Conservation (phyloP, 257 asterid species). For the Henckelia pumila region DNA sequence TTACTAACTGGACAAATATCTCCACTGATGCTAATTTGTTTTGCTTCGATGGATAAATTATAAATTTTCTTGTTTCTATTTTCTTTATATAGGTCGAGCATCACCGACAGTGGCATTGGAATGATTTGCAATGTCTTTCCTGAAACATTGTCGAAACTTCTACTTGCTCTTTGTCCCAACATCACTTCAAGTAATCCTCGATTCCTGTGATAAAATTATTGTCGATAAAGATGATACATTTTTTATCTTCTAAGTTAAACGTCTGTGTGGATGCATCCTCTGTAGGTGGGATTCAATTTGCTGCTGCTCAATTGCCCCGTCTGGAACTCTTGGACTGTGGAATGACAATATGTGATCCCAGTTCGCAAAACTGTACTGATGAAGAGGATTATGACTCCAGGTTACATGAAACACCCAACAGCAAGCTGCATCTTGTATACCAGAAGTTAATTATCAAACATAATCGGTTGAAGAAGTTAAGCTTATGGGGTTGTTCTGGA, state of each 20-base stretch:
- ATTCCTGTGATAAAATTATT: conserved; percentile 8
- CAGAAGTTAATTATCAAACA: conserved; percentile 95
- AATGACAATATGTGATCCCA: conserved; percentile 73
- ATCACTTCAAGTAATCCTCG: conserved; percentile 79
- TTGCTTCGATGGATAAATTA: not conserved
- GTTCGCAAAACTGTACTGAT: conserved; percentile 34
- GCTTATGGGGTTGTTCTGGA: conserved; percentile 99
- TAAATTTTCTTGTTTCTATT: conserved; percentile 10
- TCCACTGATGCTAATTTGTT: not conserved
- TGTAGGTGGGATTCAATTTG: conserved; percentile 95
- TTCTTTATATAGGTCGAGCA: conserved; percentile 67
- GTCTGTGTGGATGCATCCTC: conserved; percentile 14
- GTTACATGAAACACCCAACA: conserved; percentile 46
- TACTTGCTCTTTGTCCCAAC: conserved; percentile 92
- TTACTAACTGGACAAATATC: not conserved
- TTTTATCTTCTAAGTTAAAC: not conserved
- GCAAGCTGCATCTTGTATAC: conserved; percentile 59
- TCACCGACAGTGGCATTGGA: conserved; percentile 92
- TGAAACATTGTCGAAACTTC: conserved; percentile 73
- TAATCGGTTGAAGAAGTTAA: conserved; percentile 71
- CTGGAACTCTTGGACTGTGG: conserved; percentile 96
- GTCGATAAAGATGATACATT: not conserved
- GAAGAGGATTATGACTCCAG: conserved; percentile 40
- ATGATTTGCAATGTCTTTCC: conserved; percentile 95
- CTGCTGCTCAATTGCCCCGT: conserved; percentile 81